Percentiles rank a stretch among this genome's conserved stretches.
Evolutionary conservation across 2,329 filamentous ascomycete genomes (phyloP).

Genomic region (Trichoderma afroharzianum): DNA sequence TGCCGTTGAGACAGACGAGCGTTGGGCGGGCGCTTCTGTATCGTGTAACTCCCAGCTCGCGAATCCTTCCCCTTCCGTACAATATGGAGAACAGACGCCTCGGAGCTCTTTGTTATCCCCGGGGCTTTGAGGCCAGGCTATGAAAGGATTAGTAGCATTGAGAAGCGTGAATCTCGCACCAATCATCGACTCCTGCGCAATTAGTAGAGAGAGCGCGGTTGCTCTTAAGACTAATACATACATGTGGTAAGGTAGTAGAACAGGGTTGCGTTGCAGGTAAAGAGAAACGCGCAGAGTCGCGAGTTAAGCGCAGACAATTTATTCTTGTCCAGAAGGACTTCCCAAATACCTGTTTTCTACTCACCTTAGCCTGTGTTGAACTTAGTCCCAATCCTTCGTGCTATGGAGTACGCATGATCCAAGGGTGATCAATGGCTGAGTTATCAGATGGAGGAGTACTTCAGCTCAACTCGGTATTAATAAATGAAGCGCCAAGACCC

Average conservation of each 20-base stretch:
- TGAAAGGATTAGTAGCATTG: background rate
- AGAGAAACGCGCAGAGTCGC: background rate
- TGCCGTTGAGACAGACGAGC: background rate
- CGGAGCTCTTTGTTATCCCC: background rate
- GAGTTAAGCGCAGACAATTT: background rate
- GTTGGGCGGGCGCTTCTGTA: background rate
- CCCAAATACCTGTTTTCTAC: background rate
- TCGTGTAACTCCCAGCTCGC: background rate
- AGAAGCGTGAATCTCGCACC: background rate
- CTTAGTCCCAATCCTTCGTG: background rate
- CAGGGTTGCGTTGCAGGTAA: background rate
- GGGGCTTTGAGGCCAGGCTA: background rate
- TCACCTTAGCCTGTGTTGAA: background rate
- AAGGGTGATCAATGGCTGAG: background rate
- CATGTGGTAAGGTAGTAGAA: background rate
- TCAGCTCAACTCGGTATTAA: background rate
- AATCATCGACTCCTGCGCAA: background rate
- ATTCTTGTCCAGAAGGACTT: background rate
- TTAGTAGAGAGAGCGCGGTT: background rate
- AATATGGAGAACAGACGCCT: background rate
- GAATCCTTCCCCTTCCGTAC: background rate
- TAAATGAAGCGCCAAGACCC: background rate
- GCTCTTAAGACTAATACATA: background rate
- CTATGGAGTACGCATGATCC: background rate
- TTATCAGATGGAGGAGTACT: background rate